Base-by-base conservation (phyloP, 371 early-diverging fungal species). In the Phascolomyces articulosus region DNA sequence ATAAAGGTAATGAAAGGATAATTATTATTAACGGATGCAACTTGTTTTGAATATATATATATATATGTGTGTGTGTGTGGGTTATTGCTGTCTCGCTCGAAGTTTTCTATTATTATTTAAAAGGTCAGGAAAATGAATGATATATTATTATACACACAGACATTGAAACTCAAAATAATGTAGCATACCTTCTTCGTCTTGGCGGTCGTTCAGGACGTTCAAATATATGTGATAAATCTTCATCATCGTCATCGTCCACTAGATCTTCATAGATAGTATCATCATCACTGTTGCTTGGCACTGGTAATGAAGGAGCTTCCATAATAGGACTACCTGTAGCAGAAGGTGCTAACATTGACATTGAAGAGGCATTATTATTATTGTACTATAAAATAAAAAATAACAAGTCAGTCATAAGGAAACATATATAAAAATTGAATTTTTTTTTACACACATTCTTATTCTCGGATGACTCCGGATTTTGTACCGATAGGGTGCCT, bases 251-350 rank as follows among this genome's bases (percentile, higher is more conserved):
- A 4, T 44, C 44, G 16, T 44, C 51, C 23, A 47, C 20, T 13
- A 7, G 9, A 24, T 51, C 15, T 11, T 10, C 21, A 23, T 53
- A 9, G 34, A 2, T 34, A 11, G 6, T 38, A 16, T 68, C 64
- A 38, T 64, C 69, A 24, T 60, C 60, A 34, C 54, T 58, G 40
- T 16, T 55, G 47, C 47, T 60, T 48, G 55, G 48, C 29, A 57
- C 6, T 18, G 71, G 57, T n/a, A 64, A 18, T 40, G 56, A 11
- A 21, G 70, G 61, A 20, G 67, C 62, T 47, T 60, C 71, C 40
- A 67, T 40, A 54, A 66, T 40, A 21, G 64, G 64, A 38, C 67
- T 64, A n/a, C 55, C 53, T 44, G 61, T 48, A 11, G 49, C 63
- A 13, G 68, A 68, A 60, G 55, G 24, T 18, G 44, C 13, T 31